phyloP scores from a whole-genome alignment of 1,139 yeast genomes.

The Zygosaccharomyces sapae region DNA sequence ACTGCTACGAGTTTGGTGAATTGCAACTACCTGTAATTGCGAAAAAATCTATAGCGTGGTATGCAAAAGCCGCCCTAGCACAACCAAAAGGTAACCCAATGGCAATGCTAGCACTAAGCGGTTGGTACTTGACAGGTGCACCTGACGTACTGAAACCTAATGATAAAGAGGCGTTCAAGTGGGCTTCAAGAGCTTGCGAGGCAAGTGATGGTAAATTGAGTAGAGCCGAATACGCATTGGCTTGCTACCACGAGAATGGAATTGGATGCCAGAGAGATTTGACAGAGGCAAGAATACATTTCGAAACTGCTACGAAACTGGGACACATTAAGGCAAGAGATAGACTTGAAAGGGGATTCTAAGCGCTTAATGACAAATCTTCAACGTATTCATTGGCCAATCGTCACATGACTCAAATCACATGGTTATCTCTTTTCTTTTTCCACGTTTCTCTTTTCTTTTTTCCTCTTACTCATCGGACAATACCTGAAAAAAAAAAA shows the following conservation, averaged over 20 bases:
- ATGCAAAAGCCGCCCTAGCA: conserved; percentile 61
- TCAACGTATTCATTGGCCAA: background rate
- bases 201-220: conserved; percentile 76
- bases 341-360: conserved; percentile 22
- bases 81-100: conserved; percentile 62
- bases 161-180: conserved; percentile 75
- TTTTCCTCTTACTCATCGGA: background rate
- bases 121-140: conserved; percentile 89
- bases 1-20: conserved; percentile 83
- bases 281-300: conserved; percentile 51
- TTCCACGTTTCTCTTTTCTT: background rate
- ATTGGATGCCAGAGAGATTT: conserved; percentile 53
- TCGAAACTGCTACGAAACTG: conserved; percentile 55
- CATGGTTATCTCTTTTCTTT: background rate
- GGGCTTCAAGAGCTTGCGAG: conserved; percentile 62
- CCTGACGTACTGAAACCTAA: conserved; percentile 64
- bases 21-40: conserved; percentile 64
- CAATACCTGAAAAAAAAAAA: background rate
- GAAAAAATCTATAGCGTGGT: conserved; percentile 83
- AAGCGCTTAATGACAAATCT: background rate
- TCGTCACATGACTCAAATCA: background rate
- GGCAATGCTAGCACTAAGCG: conserved; percentile 83
- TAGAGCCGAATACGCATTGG: conserved; percentile 82
- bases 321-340: conserved; percentile 53
- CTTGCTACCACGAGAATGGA: conserved; percentile 76